Evolutionary conservation across 164 flowering plant species (phyloP).

Genomic region (Stephania cephalantha): DNA sequence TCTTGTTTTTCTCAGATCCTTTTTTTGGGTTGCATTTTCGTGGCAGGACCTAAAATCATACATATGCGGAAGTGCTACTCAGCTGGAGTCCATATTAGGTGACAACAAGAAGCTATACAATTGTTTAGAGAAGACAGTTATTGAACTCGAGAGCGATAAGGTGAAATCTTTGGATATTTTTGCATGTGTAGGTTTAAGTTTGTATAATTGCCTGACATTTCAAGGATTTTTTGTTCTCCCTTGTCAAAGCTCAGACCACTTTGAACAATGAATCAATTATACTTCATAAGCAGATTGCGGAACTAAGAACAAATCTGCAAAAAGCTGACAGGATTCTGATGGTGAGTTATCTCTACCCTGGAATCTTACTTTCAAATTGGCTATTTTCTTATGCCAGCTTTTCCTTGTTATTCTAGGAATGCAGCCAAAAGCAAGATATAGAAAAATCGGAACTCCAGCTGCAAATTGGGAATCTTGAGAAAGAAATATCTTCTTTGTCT

Average conservation of each 20-base stretch:
- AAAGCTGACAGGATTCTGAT: conserved; percentile 35
- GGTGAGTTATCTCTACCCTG: conserved; percentile 27
- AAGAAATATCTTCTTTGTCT: conserved; percentile 49
- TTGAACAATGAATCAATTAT: conserved; percentile 37
- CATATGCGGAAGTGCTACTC: conserved; percentile 20
- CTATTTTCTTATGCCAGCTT: conserved; percentile 11
- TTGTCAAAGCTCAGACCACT: conserved; percentile 35
- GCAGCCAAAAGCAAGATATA: conserved; percentile 35
- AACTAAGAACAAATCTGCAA: conserved; percentile 35
- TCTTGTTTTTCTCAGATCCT: background rate
- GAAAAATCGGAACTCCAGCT: conserved; percentile 44
- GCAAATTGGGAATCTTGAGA: conserved; percentile 50
- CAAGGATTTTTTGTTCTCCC: background rate
- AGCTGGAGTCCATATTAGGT: conserved; percentile 31
- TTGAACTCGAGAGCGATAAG: conserved; percentile 62
- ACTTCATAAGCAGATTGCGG: conserved; percentile 45
- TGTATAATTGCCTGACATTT: conserved; percentile 3
- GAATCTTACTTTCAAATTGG: background rate
- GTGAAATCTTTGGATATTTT: conserved; percentile 23
- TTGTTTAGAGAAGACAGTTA: conserved; percentile 34
- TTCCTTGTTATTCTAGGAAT: conserved; percentile 34
- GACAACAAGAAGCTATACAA: conserved; percentile 31
- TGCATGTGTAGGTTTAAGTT: background rate
- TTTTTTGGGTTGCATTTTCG: background rate
- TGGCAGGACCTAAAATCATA: conserved; percentile 56